Conservation (phyloP, 2,329 filamentous ascomycete species). For the Dryadomyces quercus-mongolicae region DNA sequence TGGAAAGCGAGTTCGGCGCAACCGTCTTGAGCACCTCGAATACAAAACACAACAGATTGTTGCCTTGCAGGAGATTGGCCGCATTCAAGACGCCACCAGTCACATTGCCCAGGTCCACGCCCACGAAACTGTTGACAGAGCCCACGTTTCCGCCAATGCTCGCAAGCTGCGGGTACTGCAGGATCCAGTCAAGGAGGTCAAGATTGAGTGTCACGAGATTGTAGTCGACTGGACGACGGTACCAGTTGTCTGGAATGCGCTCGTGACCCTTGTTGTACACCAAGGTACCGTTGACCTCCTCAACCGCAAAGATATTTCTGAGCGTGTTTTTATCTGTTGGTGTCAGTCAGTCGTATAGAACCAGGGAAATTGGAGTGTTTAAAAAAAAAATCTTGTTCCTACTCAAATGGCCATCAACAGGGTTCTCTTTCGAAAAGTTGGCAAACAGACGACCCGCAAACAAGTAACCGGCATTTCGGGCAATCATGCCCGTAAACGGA, state of each 20-base stretch:
- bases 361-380: too few species aligned
- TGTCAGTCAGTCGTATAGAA: background rate
- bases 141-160: background rate
- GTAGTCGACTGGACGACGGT: background rate
- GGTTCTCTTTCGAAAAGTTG: conserved; percentile 28
- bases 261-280: conserved; percentile 1
- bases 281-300: background rate
- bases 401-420: background rate
- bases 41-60: background rate
- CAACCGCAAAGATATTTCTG: background rate
- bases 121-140: background rate
- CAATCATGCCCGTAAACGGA: conserved; percentile 35
- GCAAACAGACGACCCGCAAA: conserved; percentile 30
- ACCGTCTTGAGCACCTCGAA: background rate
- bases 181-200: background rate
- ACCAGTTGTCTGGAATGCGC: background rate
- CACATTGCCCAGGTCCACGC: background rate
- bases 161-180: background rate
- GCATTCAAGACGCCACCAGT: background rate
- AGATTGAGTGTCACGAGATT: background rate
- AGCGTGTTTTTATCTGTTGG: background rate
- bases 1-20: background rate
- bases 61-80: background rate
- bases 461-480: conserved; percentile 33
- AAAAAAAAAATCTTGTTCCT: background rate